These are phyloP conservation scores for Heracleum sosnowskyi DNA, from an alignment of 129 eudicot genomes.

Conservation along the genomic window DNA sequence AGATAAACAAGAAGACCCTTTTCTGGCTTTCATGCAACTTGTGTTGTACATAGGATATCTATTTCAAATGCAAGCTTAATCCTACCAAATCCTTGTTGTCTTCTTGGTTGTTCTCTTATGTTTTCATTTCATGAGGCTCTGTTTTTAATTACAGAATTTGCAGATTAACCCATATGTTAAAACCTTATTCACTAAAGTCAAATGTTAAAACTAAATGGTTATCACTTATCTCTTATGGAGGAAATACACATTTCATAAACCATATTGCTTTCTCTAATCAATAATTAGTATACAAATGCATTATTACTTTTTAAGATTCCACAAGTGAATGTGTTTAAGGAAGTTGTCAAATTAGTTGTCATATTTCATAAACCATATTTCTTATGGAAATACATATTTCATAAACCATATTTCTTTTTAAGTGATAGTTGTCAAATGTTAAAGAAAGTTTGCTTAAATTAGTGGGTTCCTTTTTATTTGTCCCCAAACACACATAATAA, in stretches of 20 bases:
- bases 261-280: neutral
- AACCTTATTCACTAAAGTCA: neutral
- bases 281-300: neutral
- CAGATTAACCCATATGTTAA: neutral
- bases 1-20: neutral
- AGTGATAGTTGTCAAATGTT: neutral
- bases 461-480: neutral
- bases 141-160: neutral
- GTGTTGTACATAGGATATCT: constrained; percentile 2
- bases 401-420: too few relatives aligned
- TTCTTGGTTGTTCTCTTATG: neutral
- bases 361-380: too few relatives aligned
- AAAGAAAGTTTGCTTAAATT: neutral
- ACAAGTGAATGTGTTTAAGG: neutral
- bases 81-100: neutral
- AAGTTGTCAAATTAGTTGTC: too few relatives aligned
- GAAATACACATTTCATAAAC: neutral
- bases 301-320: neutral
- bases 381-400: too few relatives aligned
- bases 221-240: too few relatives aligned
- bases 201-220: neutral
- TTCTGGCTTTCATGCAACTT: constrained; percentile 12
- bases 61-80: neutral
- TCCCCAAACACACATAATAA: neutral
- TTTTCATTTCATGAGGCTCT: neutral